phyloP scores from a whole-genome alignment of 2,329 filamentous ascomycete species.

The Knufia petricola region DNA sequence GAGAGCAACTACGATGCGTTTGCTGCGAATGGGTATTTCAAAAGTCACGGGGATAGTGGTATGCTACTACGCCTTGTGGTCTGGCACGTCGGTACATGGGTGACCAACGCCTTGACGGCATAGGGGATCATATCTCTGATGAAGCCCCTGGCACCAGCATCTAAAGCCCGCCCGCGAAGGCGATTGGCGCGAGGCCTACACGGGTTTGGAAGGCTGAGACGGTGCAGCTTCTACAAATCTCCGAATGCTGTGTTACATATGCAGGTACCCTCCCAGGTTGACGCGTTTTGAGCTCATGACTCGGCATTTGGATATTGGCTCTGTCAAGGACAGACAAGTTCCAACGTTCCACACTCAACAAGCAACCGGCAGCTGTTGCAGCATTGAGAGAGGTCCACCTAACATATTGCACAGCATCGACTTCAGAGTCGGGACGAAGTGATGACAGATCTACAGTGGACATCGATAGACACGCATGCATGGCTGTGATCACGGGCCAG shows the following conservation, averaged over 20 bases:
- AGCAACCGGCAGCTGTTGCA: too few species aligned
- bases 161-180: neutral
- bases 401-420: too few species aligned
- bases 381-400: too few species aligned
- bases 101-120: neutral
- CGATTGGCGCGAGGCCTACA: neutral
- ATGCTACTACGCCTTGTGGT: too few species aligned
- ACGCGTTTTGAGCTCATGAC: neutral
- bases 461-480: neutral
- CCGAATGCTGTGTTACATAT: constrained; percentile 7
- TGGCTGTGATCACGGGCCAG: neutral
- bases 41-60: too few species aligned
- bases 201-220: neutral
- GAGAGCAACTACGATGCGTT: neutral
- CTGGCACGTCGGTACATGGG: too few species aligned
- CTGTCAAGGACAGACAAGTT: too few species aligned
- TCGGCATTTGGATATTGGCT: neutral
- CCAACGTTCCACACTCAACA: neutral
- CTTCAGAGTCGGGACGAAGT: neutral
- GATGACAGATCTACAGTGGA: neutral
- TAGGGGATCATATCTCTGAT: too few species aligned
- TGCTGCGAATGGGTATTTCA: too few species aligned
- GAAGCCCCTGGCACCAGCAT: neutral
- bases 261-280: constrained; percentile 1
- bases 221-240: constrained; percentile 4